Evolutionary conservation across 169 alveolate species (phyloP).

Genomic region (Ichthyophthirius multifiliis): DNA sequence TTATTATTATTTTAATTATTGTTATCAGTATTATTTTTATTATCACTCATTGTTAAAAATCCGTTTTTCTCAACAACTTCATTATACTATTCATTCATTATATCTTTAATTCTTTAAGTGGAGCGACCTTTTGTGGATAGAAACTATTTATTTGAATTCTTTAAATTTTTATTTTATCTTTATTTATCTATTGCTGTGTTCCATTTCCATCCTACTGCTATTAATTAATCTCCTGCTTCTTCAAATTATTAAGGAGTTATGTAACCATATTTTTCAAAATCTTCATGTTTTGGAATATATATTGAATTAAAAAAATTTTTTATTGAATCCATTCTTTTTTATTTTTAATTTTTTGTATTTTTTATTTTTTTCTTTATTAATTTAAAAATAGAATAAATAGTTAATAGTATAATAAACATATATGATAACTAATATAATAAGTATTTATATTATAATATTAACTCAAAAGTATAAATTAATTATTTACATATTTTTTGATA

Average conservation of each 20-base stretch:
- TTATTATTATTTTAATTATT: neutral
- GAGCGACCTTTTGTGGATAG: slow-evolving; percentile 13
- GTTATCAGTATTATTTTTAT: neutral
- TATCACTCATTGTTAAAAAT: neutral
- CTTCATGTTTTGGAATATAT: slow-evolving; percentile 11
- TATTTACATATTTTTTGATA: too few species aligned
- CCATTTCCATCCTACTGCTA: slow-evolving; percentile 45
- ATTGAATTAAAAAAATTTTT: slow-evolving; percentile 29
- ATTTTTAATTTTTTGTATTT: neutral
- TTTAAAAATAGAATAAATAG: too few species aligned
- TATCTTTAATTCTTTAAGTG: slow-evolving; percentile 21
- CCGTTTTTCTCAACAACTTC: neutral
- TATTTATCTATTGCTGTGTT: slow-evolving; percentile 11
- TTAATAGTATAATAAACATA: too few species aligned
- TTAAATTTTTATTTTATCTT: slow-evolving; percentile 11
- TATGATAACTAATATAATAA: too few species aligned
- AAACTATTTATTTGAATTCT: slow-evolving; percentile 23
- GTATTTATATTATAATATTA: too few species aligned
- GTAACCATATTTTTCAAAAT: slow-evolving; percentile 29
- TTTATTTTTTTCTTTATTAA: neutral
- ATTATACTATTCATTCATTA: neutral
- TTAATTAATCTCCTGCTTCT: slow-evolving; percentile 35
- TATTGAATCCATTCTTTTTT: neutral
- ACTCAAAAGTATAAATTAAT: too few species aligned
- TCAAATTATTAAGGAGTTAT: slow-evolving; percentile 32